Percentiles rank a stretch among this genome's conserved stretches.
These are phyloP conservation scores for Deuterostichococcus epilithicus DNA, from an alignment of 139 green algal species.

Conservation along the genomic window DNA sequence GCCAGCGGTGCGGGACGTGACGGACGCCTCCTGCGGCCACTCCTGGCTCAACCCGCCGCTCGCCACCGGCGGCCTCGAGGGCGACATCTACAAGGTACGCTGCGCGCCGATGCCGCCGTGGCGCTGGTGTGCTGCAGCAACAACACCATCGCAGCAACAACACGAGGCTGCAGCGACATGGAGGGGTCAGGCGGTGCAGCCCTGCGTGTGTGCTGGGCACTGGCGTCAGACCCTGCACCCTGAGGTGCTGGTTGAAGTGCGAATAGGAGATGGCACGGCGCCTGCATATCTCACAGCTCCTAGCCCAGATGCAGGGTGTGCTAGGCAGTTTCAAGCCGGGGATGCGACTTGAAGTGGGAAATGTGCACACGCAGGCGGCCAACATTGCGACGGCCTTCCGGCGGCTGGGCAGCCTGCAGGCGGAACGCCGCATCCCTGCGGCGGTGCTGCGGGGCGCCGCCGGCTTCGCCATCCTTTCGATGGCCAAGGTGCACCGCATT, in stretches of 20 bases:
- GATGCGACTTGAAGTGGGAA: background rate
- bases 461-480: slow-evolving; percentile 47
- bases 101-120: slow-evolving; percentile 28
- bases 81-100: slow-evolving; percentile 65
- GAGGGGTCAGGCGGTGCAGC: background rate
- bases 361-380: background rate
- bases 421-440: slow-evolving; percentile 43
- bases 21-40: slow-evolving; percentile 56
- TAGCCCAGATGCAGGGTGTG: no score
- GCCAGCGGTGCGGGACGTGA: slow-evolving; percentile 65
- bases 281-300: no score
- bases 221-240: no score
- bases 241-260: no score
- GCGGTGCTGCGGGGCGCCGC: slow-evolving; percentile 38
- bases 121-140: no score
- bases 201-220: no score
- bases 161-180: no score
- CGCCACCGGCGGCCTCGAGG: slow-evolving; percentile 35
- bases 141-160: no score
- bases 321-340: background rate
- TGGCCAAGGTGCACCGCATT: slow-evolving; percentile 11
- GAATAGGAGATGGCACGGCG: no score
- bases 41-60: slow-evolving; percentile 69
- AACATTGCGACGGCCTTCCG: background rate
- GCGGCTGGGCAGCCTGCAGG: slow-evolving; percentile 18